These are phyloP conservation scores for Knoxdaviesia capensis DNA, from an alignment of 2,329 filamentous ascomycete species.

Conservation along the genomic window DNA sequence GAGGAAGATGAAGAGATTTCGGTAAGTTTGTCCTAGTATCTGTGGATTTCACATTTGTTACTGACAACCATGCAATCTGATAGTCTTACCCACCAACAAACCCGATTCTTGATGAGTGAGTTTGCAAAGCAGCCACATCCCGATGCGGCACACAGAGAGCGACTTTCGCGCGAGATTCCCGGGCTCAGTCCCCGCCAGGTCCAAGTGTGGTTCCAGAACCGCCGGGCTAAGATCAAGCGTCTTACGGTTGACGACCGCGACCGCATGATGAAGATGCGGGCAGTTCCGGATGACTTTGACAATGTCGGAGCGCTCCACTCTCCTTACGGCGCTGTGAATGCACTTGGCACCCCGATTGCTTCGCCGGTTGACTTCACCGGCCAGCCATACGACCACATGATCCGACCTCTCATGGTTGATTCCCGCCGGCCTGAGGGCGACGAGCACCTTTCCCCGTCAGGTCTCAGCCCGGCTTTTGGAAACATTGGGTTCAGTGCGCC, in stretches of 20 bases:
- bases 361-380: constrained; percentile 26
- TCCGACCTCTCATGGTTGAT: constrained; percentile 49
- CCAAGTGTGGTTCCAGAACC: constrained; percentile 97
- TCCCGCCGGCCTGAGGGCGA: constrained; percentile 41
- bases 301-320: constrained; percentile 50
- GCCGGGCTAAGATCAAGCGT: constrained; percentile 49
- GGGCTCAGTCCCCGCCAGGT: constrained; percentile 83
- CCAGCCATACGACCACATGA: constrained; percentile 38
- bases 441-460: constrained; percentile 46
- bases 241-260: constrained; percentile 50
- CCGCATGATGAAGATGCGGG: constrained; percentile 51
- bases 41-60: not conserved
- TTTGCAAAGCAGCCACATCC: constrained; percentile 90
- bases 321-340: constrained; percentile 41
- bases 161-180: constrained; percentile 75
- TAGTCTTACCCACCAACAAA: constrained; percentile 88
- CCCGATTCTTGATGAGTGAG: constrained; percentile 92
- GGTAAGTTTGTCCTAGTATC: constrained; percentile 23
- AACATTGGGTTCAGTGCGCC: constrained; percentile 42
- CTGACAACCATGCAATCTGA: not conserved
- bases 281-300: constrained; percentile 51
- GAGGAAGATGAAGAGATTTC: constrained; percentile 61
- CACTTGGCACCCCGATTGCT: constrained; percentile 24
- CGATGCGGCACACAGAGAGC: constrained; percentile 75
- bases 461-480: constrained; percentile 46